phyloP scores from a whole-genome alignment of 805 yeast species.

The Metschnikowia gelsemii region DNA sequence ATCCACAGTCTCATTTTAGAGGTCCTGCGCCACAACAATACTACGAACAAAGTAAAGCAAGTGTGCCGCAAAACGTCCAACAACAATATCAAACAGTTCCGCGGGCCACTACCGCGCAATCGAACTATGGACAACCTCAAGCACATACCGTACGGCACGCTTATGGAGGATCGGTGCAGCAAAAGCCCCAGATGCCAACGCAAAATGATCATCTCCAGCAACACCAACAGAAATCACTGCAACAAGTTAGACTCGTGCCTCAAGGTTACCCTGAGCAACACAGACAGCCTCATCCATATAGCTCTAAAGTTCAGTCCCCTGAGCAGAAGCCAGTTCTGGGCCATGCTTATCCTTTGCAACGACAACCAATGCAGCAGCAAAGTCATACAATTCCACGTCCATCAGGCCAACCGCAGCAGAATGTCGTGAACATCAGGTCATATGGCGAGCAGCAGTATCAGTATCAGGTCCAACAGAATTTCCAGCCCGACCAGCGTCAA shows the following conservation, averaged over 20 bases:
- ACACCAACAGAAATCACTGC: not conserved
- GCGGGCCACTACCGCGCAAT: not conserved
- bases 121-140: slow-evolving; percentile 1
- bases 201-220: slow-evolving; percentile 4
- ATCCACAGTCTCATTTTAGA: slow-evolving; percentile 4
- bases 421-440: slow-evolving; percentile 9
- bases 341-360: slow-evolving; percentile 3
- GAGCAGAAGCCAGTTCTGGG: slow-evolving; percentile 4
- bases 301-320: not conserved
- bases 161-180: slow-evolving; percentile 7
- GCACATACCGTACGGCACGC: not conserved
- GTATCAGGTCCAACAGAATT: slow-evolving; percentile 11
- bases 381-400: slow-evolving; percentile 7
- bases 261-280: slow-evolving; percentile 1
- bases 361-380: slow-evolving; percentile 5
- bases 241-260: slow-evolving; percentile 1
- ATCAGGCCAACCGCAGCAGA: slow-evolving; percentile 5
- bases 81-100: not conserved
- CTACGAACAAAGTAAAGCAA: not conserved
- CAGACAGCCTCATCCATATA: slow-evolving; percentile 5
- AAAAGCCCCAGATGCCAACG: not conserved
- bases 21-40: not conserved
- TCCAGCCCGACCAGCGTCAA: slow-evolving; percentile 8
- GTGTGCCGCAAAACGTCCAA: not conserved
- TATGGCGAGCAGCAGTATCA: slow-evolving; percentile 15